Conservation (phyloP, 192 early-diverging fungal genomes). For the Entomortierella lignicola region DNA sequence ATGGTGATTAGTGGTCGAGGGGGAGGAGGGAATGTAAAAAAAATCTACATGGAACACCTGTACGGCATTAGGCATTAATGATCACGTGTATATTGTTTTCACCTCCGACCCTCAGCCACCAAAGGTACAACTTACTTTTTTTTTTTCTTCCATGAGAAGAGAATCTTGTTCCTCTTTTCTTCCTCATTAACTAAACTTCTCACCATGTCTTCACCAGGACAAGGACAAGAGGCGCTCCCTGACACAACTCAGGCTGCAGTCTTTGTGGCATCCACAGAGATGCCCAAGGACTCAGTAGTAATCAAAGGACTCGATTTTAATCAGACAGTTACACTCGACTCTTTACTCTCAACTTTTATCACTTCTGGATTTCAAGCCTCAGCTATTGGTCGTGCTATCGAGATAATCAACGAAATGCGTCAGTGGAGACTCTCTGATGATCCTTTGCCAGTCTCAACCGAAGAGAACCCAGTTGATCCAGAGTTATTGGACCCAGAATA, state of each 20-base stretch:
- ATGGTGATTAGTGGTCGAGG: not conserved
- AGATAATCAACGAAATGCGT: slow-evolving; percentile 93
- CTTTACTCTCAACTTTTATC: slow-evolving; percentile 76
- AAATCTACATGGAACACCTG: too few species aligned
- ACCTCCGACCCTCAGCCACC: not conserved
- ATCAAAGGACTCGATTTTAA: slow-evolving; percentile 96
- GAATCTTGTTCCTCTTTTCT: too few species aligned
- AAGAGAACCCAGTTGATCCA: slow-evolving; percentile 52
- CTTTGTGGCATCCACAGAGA: slow-evolving; percentile 73
- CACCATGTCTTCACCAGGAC: slow-evolving; percentile 24
- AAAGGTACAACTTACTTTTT: too few species aligned
- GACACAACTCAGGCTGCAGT: slow-evolving; percentile 62
- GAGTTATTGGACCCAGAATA: slow-evolving; percentile 69
- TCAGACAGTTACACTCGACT: slow-evolving; percentile 78
- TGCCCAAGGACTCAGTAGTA: slow-evolving; percentile 72
- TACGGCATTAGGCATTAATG: too few species aligned
- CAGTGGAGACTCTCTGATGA: slow-evolving; percentile 91
- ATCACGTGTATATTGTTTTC: not conserved
- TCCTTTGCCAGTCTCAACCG: slow-evolving; percentile 53
- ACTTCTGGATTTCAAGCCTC: slow-evolving; percentile 96
- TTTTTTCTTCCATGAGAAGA: not conserved
- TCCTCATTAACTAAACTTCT: not conserved
- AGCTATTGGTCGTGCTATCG: slow-evolving; percentile 86
- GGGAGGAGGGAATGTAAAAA: too few species aligned
- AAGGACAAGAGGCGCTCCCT: slow-evolving; percentile 32